Evolutionary conservation across 2,329 filamentous ascomycete species (phyloP).

Genomic region (Calonectria hongkongensis): DNA sequence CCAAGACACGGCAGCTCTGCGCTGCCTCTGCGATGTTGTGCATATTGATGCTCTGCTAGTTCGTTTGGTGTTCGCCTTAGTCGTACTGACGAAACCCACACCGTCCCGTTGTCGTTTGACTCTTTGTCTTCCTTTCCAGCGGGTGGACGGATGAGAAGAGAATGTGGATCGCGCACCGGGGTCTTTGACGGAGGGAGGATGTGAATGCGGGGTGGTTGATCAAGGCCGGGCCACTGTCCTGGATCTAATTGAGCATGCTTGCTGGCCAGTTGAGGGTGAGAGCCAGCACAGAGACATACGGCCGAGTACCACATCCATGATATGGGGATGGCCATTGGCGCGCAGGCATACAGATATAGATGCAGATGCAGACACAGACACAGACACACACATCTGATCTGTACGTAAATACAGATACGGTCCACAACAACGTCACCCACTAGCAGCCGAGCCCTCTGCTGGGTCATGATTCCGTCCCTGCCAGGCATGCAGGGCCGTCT

Average conservation of each 20-base stretch:
- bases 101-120: conserved; percentile 11
- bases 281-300: conserved; percentile 37
- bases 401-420: conserved; percentile 19
- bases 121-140: conserved; percentile 8
- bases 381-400: conserved; percentile 13
- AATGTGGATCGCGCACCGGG: conserved; percentile 25
- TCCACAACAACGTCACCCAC: conserved; percentile 23
- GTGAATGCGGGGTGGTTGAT: conserved; percentile 34
- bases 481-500: conserved; percentile 32
- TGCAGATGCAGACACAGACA: conserved; percentile 11
- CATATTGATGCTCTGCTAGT: conserved; percentile 34
- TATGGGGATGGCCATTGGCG: conserved; percentile 2
- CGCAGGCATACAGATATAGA: conserved; percentile 11
- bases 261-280: background rate
- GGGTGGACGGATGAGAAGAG: conserved; percentile 21
- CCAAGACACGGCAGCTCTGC: conserved; percentile 7
- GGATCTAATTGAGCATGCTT: background rate
- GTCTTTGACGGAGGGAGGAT: conserved; percentile 15
- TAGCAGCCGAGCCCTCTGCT: conserved; percentile 18
- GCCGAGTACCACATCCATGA: conserved; percentile 11
- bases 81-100: conserved; percentile 28
- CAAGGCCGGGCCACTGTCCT: conserved; percentile 15
- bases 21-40: conserved; percentile 30
- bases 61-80: conserved; percentile 31
- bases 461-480: conserved; percentile 23